A percentile compares a stretch with the other conserved stretches of the same genome.
Conservation (phyloP, 495 filamentous ascomycete genomes). For the Lepraria neglecta region DNA sequence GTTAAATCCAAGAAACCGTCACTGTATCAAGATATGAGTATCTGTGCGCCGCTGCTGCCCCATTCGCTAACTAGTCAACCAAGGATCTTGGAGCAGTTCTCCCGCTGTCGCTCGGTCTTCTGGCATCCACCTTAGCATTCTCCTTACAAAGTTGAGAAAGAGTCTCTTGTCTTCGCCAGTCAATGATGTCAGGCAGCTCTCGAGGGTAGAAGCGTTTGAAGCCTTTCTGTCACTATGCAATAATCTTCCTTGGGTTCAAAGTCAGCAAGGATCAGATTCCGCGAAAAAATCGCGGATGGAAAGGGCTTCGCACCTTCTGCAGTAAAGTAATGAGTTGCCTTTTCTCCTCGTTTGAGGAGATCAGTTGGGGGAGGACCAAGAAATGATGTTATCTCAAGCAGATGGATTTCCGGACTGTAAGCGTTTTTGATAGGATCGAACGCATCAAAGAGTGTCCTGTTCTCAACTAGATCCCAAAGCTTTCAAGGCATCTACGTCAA, state of each 20-base stretch:
- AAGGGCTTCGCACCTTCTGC: too few relatives aligned
- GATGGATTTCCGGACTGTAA: neutral
- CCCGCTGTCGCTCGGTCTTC: conserved; percentile 39
- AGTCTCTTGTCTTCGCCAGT: conserved; percentile 32
- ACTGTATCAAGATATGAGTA: too few relatives aligned
- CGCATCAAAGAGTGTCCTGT: conserved; percentile 33
- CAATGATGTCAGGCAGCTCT: neutral
- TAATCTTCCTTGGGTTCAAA: too few relatives aligned
- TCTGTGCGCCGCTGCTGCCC: too few relatives aligned
- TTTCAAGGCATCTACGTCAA: neutral
- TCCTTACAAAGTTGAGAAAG: conserved; percentile 35
- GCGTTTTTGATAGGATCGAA: conserved; percentile 25
- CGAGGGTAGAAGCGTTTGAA: neutral
- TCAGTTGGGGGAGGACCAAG: too few relatives aligned
- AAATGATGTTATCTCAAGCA: neutral
- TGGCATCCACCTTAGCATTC: conserved; percentile 38
- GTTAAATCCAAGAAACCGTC: too few relatives aligned
- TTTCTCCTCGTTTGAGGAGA: too few relatives aligned
- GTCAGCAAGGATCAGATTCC: too few relatives aligned
- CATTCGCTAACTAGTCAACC: neutral
- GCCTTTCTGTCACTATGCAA: neutral
- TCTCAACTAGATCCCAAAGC: conserved; percentile 29
- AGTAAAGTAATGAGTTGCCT: too few relatives aligned
- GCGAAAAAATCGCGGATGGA: too few relatives aligned
- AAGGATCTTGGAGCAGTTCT: conserved; percentile 35